Base-by-base conservation (phyloP, 106 monocot species). In the Dioscorea zingiberensis region DNA sequence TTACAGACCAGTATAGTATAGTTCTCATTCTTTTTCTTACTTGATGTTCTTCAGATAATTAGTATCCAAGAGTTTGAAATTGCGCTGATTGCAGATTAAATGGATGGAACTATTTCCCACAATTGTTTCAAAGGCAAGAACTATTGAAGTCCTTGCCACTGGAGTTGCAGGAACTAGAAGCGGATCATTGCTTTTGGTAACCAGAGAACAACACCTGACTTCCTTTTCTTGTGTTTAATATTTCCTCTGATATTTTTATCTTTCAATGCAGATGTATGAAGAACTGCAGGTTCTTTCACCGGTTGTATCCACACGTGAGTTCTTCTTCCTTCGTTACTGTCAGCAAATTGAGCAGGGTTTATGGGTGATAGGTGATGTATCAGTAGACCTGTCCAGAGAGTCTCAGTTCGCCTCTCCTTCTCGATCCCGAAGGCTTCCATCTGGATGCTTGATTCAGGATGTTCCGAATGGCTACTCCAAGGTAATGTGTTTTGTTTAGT, bases 401-500 rank as follows among this genome's bases (percentile, higher is more conserved):
- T 82, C 66, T 27, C 84, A 80, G 25, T 69, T 82, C 18, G 12
- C 24, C 3, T 38, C 75, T 8, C 61, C 72, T 28, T 65, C 71
- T 9, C 65, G 56, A 19, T 73, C 74, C 2, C 69, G 84, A 27
- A 76, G 80, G 29, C 84, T 87, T 16, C 93, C 98, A 67, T 93
- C 93, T 32, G 98, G 98, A 27, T 89, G 89, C 69, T 61, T 99
- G 72, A 89, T 99, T 74, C 86, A 87, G 27, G 98, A 99, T 49
- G 83, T 89, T 75, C 63, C 92, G n/a, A 82, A 84, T 67, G 89
- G 86, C 22, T 87, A 78, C 67, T 99, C 89, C 16, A 99, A 89
- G 89, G 97, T 91, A 8, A 47, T 56, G 27, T 1, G 27, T 30
- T 13, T 54, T 21, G 10, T 66, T n/a, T 25, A 22, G 27, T 11